These are phyloP conservation scores for Apium graveolens DNA, from an alignment of 129 eudicot species.

Conservation along the genomic window DNA sequence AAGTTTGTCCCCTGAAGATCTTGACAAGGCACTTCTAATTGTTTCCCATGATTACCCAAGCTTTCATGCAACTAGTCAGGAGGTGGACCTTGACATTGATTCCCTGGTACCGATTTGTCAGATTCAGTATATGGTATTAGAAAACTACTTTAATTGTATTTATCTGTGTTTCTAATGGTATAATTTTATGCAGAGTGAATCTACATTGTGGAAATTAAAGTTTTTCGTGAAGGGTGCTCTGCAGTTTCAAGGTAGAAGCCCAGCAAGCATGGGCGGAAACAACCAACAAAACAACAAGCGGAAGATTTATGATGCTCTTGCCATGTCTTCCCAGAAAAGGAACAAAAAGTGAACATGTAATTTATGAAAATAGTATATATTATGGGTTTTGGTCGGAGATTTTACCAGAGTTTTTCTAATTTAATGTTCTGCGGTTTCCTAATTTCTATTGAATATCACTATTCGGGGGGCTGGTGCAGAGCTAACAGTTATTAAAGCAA, in stretches of 20 bases:
- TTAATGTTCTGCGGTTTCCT: neutral
- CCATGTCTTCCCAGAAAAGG: slow-evolving; percentile 48
- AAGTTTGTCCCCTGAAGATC: slow-evolving; percentile 52
- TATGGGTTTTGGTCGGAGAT: neutral
- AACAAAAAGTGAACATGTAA: slow-evolving; percentile 29
- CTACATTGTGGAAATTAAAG: slow-evolving; percentile 80
- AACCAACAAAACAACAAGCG: slow-evolving; percentile 33
- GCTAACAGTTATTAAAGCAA: neutral
- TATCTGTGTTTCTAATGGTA: neutral
- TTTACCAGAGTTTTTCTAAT: neutral
- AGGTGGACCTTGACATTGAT: slow-evolving; percentile 72
- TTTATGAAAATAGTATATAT: neutral
- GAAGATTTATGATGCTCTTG: slow-evolving; percentile 37
- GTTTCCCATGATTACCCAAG: slow-evolving; percentile 63
- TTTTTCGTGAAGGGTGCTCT: slow-evolving; percentile 55
- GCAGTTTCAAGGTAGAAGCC: slow-evolving; percentile 40
- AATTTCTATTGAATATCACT: no score
- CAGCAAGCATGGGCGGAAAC: slow-evolving; percentile 30
- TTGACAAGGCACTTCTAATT: slow-evolving; percentile 61
- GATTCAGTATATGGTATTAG: neutral
- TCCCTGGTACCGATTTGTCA: slow-evolving; percentile 42
- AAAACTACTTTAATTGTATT: neutral
- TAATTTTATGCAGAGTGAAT: slow-evolving; percentile 45
- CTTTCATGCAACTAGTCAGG: slow-evolving; percentile 46
- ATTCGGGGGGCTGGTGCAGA: neutral